Percentiles rank a stretch among this genome's conserved stretches.
Evolutionary conservation across 371 early-diverging fungal genomes (phyloP).

Genomic region (Rhizopus arrhizus): DNA sequence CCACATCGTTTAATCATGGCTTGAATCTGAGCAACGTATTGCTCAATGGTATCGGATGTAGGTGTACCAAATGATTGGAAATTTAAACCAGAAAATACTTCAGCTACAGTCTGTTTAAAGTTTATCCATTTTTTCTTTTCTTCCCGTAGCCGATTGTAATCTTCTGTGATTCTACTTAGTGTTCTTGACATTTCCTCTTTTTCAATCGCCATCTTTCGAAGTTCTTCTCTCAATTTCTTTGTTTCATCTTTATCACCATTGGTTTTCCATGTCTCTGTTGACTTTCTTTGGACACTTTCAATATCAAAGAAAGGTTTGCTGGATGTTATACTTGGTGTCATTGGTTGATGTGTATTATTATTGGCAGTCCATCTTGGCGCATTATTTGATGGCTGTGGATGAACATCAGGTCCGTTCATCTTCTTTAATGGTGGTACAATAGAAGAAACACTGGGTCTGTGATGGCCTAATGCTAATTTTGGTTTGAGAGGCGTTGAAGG

Average conservation of each 20-base stretch:
- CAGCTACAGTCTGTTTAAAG: conserved; percentile 12
- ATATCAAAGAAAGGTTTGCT: conserved; percentile 21
- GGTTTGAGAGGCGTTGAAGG: neutral
- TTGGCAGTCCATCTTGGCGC: conserved; percentile 9
- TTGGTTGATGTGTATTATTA: conserved; percentile 9
- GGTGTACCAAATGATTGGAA: conserved; percentile 4
- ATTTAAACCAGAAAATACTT: conserved; percentile 21
- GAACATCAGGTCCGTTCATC: neutral
- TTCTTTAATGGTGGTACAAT: conserved; percentile 21
- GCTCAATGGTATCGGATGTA: conserved; percentile 16
- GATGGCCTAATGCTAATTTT: neutral
- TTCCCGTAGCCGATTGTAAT: conserved; percentile 17
- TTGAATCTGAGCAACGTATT: conserved; percentile 22
- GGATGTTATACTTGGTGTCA: conserved; percentile 13
- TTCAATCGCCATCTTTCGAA: neutral
- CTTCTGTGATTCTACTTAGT: conserved; percentile 7
- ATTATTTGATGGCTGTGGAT: neutral
- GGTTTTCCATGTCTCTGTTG: conserved; percentile 9
- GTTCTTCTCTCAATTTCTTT: neutral
- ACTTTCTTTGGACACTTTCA: conserved; percentile 6
- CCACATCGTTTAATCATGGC: conserved; percentile 20
- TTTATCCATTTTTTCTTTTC: conserved; percentile 13
- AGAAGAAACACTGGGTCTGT: neutral
- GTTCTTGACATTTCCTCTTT: neutral
- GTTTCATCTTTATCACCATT: conserved; percentile 15